Evolutionary conservation across 2,329 filamentous ascomycete genomes (phyloP).

Genomic region (Elsinoe arachidis): DNA sequence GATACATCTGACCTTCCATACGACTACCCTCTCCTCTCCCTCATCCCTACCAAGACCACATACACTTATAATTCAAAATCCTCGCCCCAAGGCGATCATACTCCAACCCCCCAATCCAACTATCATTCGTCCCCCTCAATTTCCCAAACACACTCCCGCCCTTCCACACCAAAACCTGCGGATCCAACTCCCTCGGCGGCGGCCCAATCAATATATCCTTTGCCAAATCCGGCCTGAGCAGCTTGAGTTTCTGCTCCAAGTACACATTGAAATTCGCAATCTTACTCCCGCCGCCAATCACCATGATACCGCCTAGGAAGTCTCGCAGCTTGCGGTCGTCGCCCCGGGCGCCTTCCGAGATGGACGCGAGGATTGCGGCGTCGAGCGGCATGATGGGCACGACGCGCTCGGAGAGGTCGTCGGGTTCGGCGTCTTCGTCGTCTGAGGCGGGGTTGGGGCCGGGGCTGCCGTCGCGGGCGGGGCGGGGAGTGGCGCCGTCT

Average conservation of each 20-base stretch:
- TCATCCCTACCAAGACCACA: conserved; percentile 48
- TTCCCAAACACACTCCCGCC: conserved; percentile 94
- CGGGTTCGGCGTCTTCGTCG: conserved; percentile 38
- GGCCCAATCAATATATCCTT: conserved; percentile 61
- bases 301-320: conserved; percentile 81
- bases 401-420: conserved; percentile 49
- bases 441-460: conserved; percentile 38
- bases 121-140: conserved; percentile 77
- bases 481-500: conserved; percentile 53
- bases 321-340: conserved; percentile 92
- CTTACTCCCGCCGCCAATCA: conserved; percentile 77
- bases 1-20: background rate
- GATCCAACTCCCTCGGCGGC: conserved; percentile 86
- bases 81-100: conserved; percentile 79
- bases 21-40: background rate
- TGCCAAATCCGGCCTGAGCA: conserved; percentile 49
- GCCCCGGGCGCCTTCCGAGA: conserved; percentile 74
- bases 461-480: conserved; percentile 30
- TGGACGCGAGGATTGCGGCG: conserved; percentile 79
- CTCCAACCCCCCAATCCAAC: conserved; percentile 81
- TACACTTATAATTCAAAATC: conserved; percentile 73
- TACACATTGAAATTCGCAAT: conserved; percentile 70
- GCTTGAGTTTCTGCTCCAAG: conserved; percentile 72
- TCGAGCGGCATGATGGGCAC: conserved; percentile 79
- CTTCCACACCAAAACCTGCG: conserved; percentile 97